These are phyloP conservation scores for Quercus aquifolioides DNA, from an alignment of 306 rosid genomes.

Conservation along the genomic window DNA sequence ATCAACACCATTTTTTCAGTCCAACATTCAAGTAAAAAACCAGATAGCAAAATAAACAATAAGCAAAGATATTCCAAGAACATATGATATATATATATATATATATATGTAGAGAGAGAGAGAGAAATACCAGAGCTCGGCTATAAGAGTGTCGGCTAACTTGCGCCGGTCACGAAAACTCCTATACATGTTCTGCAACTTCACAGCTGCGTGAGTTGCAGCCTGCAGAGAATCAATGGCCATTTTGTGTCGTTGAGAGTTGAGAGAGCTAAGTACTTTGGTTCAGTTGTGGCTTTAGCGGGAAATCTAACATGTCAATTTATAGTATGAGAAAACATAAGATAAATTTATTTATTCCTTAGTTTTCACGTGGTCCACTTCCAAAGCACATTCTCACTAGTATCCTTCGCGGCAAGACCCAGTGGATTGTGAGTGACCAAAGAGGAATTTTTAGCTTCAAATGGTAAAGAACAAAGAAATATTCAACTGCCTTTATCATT, in stretches of 20 bases:
- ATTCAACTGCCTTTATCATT: too few relatives aligned
- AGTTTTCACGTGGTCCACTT: not conserved
- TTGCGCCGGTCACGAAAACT: conserved; percentile 87
- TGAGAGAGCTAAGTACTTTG: not conserved
- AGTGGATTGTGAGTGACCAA: not conserved
- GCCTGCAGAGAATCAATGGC: not conserved
- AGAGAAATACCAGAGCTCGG: conserved; percentile 60
- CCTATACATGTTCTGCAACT: conserved; percentile 69
- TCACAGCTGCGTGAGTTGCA: conserved; percentile 47
- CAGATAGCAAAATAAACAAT: not conserved
- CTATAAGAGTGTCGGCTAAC: conserved; percentile 87
- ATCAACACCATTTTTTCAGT: conserved; percentile 7
- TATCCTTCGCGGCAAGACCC: not conserved
- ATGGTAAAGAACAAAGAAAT: too few relatives aligned
- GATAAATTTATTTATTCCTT: not conserved
- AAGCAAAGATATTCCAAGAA: not conserved
- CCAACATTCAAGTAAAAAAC: not conserved
- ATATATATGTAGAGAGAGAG: too few relatives aligned
- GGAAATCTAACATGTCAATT: not conserved
- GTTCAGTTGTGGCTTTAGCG: not conserved
- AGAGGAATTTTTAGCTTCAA: too few relatives aligned
- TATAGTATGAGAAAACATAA: not conserved
- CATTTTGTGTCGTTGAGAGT: not conserved
- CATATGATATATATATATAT: too few relatives aligned
- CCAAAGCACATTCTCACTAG: not conserved